Conservation (phyloP, 108 stramenopile genomes). For the Pseudonitzschia delicatissima region DNA sequence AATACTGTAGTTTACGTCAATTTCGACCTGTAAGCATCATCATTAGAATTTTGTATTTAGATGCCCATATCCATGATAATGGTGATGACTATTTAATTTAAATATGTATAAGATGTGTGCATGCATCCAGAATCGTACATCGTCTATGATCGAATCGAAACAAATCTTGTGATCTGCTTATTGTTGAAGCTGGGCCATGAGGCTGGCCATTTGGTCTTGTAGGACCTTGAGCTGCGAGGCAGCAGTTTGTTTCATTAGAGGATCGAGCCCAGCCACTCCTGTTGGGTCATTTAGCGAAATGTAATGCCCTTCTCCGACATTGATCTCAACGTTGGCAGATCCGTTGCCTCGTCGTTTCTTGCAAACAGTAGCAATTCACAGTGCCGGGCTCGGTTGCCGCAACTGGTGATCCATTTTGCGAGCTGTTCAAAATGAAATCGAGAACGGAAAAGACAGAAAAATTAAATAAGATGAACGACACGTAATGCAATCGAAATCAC, state of each 20-base stretch:
- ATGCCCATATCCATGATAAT: too few species aligned
- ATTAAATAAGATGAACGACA: too few species aligned
- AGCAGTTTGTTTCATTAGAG: conserved; percentile 56
- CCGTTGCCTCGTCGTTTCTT: conserved; percentile 47
- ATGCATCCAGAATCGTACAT: too few species aligned
- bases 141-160: too few species aligned
- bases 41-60: too few species aligned
- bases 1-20: too few species aligned
- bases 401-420: conserved; percentile 68
- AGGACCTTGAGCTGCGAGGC: conserved; percentile 59
- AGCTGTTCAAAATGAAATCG: conserved; percentile 36
- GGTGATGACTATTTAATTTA: too few species aligned
- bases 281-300: conserved; percentile 61
- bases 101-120: too few species aligned
- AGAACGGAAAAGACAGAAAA: not conserved
- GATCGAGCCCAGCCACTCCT: conserved; percentile 45
- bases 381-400: conserved; percentile 56
- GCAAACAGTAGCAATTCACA: conserved; percentile 67
- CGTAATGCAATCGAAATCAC: too few species aligned
- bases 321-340: conserved; percentile 55
- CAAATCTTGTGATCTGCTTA: too few species aligned
- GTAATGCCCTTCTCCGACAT: conserved; percentile 61
- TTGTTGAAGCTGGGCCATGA: conserved; percentile 60
- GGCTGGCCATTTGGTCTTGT: conserved; percentile 75
- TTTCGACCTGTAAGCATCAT: too few species aligned